Base-by-base conservation (phyloP, 106 monocot species). In the Dactylorhiza incarnata region DNA sequence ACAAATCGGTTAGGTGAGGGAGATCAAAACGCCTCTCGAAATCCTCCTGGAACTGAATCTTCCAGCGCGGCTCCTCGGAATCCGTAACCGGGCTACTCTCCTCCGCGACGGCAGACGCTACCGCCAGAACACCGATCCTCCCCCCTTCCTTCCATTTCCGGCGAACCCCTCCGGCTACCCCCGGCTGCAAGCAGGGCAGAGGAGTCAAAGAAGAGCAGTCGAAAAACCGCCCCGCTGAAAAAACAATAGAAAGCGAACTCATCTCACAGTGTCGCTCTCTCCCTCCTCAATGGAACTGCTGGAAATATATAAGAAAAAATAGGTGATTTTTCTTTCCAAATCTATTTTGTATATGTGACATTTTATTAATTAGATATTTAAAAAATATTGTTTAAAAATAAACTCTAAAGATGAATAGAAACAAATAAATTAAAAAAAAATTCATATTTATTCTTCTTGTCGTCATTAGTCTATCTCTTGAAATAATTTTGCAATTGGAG, bases 1-100 rank as follows among this genome's bases (percentile, higher is more conserved):
- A 69, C 17, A 69, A 69, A n/a, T 69, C 69, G 17, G 16, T 46
- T 16, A 69, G 69, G 45, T 69, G 69, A 16, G 69, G 69, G 7
- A 69, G 69, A 69, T 69, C 45, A 69, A 69, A 69, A 45, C 46
- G 69, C 45, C 69, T 69, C 69, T 69, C 69, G 45, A 69, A 69
- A 69, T 69, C 69, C 45, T 16, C 7, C 69, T 69, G 69, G 45
- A 45, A 69, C 17, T 69, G 69, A 44, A n/a, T n/a, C 69, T 46
- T 69, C 69, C 69, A 45, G 17, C 45, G 14, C 45, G 43, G 14
- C n/a, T 69, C 69, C 4, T 16, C 69, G 45, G 44, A 9, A 45
- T 45, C 26, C 17, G 16, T 45, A 14, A 13, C 45, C 8, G 17
- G 45, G 13, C 13, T 29, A 5, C 69, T 69, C 69, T 69, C 45